A percentile compares a stretch with the other conserved stretches of the same genome.
phyloP scores from a whole-genome alignment of 129 eudicot genomes.

The Centrapalus pauciflorus region DNA sequence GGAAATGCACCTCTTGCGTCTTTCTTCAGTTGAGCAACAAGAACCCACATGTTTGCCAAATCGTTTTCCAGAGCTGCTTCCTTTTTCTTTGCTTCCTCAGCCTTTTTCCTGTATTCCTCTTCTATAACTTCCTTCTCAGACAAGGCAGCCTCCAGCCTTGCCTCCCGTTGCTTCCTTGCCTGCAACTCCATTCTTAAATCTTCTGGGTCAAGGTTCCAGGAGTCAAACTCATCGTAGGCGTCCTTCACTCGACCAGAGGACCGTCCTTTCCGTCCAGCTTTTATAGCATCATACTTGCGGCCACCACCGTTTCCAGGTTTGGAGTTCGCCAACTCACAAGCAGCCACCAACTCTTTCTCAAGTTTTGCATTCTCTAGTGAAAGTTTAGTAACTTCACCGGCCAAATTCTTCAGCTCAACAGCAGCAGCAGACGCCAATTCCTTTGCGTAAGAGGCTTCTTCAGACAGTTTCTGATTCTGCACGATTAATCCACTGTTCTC shows the following conservation, averaged over 20 bases:
- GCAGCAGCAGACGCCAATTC: conserved; percentile 99
- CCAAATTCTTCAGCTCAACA: conserved; percentile 82
- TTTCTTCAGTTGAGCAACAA: conserved; percentile 93
- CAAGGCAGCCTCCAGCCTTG: conserved; percentile 78
- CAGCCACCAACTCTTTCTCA: conserved; percentile 74
- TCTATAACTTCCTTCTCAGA: conserved; percentile 75
- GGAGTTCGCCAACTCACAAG: conserved; percentile 53
- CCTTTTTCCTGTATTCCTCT: conserved; percentile 66
- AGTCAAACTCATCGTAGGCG: conserved; percentile 63
- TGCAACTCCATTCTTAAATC: conserved; percentile 80
- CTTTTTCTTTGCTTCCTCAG: conserved; percentile 74
- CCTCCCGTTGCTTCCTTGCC: conserved; percentile 81
- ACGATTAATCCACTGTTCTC: conserved; percentile 90
- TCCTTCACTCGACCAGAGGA: conserved; percentile 56
- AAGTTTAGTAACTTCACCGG: conserved; percentile 89
- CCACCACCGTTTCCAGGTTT: conserved; percentile 47
- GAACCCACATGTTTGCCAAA: conserved; percentile 98
- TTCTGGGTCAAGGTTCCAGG: conserved; percentile 67
- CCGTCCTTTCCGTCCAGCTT: conserved; percentile 61
- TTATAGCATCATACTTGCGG: conserved; percentile 45
- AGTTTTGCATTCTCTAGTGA: conserved; percentile 80
- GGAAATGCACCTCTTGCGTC: conserved; percentile 39
- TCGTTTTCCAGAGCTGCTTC: conserved; percentile 90
- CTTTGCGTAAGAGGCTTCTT: conserved; percentile 98
- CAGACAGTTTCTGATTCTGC: conserved; percentile 89